Percentiles rank a stretch among this genome's conserved stretches.
Evolutionary conservation across 2,329 filamentous ascomycete species (phyloP).

Genomic region (Mycogone perniciosa): DNA sequence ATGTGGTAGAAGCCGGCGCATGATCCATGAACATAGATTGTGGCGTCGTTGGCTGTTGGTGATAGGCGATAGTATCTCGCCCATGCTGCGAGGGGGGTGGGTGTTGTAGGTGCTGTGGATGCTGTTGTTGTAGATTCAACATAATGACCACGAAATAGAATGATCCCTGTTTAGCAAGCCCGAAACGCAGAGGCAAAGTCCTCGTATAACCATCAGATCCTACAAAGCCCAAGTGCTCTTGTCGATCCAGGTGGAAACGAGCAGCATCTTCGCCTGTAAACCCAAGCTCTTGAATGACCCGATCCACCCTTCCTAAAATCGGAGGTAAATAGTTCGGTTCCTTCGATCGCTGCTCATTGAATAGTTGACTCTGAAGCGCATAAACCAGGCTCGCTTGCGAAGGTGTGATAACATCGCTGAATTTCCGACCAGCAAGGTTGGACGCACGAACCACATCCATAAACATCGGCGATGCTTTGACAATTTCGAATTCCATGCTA

Average conservation of each 20-base stretch:
- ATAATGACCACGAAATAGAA: constrained; percentile 56
- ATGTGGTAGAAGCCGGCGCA: constrained; percentile 41
- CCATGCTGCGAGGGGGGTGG: constrained; percentile 24
- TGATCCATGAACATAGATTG: constrained; percentile 35
- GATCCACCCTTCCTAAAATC: constrained; percentile 51
- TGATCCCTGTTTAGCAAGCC: constrained; percentile 53
- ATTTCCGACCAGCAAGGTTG: constrained; percentile 40
- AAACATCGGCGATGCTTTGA: constrained; percentile 51
- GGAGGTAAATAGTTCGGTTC: constrained; percentile 59
- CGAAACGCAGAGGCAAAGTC: constrained; percentile 45
- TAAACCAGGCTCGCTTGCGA: constrained; percentile 48
- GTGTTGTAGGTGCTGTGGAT: constrained; percentile 41
- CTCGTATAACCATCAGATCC: constrained; percentile 46
- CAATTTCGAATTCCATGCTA: constrained; percentile 52
- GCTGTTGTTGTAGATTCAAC: constrained; percentile 32
- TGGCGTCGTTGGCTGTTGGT: constrained; percentile 26
- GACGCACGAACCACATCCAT: constrained; percentile 47
- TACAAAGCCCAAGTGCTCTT: constrained; percentile 50
- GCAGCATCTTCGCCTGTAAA: constrained; percentile 48
- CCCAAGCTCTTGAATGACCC: constrained; percentile 48
- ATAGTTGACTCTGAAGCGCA: constrained; percentile 45
- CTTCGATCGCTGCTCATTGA: constrained; percentile 50
- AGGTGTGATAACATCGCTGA: constrained; percentile 48
- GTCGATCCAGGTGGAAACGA: constrained; percentile 45
- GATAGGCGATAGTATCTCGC: constrained; percentile 39